Evolutionary conservation across 495 filamentous ascomycete species (phyloP), one percentile per base, ranked within the genome.

Genomic region (Cenococcum geophilum): DNA sequence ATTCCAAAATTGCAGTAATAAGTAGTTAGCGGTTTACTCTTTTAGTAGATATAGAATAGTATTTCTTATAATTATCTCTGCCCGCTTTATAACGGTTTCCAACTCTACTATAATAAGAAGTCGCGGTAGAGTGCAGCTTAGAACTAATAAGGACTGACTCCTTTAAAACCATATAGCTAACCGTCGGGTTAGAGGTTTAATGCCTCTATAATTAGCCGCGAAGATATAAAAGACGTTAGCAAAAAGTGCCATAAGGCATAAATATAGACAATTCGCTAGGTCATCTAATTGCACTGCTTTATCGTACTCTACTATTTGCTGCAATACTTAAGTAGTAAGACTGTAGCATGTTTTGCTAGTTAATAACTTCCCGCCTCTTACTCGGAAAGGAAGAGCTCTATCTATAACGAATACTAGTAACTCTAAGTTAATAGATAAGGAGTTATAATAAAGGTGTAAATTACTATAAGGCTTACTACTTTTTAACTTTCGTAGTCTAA

Each of bases 381-480:
- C 45, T 22, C 18, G 6, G 18, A 49, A 49, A n/a, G 20, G 45
- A 49, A 49, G 45, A 49, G 18, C 45, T 18, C 45, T 20, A 20
- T 49, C 45, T 49, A 49, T 49, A 49, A 49, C 20, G 20, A 49
- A 49, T 49, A 49, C 20, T n/a, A 22, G 45, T n/a, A 22, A 49
- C 45, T 49, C 20, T 22, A 22, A 16, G 12, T 49, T 20, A 49
- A 49, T n/a, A 22, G 18, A 49, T 22, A 49, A 49, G 18, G 20
- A n/a, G 20, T 49, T 49, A 49, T 22, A n/a, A 20, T 49, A 49
- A 22, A 49, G 45, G 45, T 49, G 18, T 49, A 49, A 9, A 22
- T 49, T 18, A 5, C 18, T 49, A 49, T 20, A 49, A 18, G 45
- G 14, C 20, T 49, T 22, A n/a, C 20, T 49, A 49, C 45, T 49